phyloP scores from a whole-genome alignment of 192 early-diverging fungal species.

The Gaertneriomyces sp. region DNA sequence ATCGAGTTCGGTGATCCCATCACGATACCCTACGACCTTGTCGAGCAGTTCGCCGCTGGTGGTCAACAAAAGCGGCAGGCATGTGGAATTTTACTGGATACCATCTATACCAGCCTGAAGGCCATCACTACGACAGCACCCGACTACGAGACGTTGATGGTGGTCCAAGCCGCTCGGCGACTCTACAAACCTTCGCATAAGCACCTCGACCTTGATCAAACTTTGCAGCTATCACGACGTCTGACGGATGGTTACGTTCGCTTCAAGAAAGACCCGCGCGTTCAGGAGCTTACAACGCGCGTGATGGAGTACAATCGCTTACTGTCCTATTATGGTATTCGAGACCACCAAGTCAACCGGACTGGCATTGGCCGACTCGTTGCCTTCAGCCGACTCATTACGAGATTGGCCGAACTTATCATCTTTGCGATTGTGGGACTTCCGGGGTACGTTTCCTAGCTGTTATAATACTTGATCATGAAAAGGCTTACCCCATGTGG shows the following conservation, averaged over 20 bases:
- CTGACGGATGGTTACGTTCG: constrained; percentile 75
- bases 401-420: constrained; percentile 65
- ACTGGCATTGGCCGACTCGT: constrained; percentile 63
- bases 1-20: constrained; percentile 95
- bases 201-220: constrained; percentile 79
- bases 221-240: constrained; percentile 83
- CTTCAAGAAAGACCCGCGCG: constrained; percentile 77
- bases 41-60: constrained; percentile 79
- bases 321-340: constrained; percentile 87
- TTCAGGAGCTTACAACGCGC: constrained; percentile 71
- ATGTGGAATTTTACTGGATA: constrained; percentile 72
- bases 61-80: constrained; percentile 81
- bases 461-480: not conserved
- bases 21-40: constrained; percentile 68
- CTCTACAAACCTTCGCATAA: constrained; percentile 86
- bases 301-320: constrained; percentile 84
- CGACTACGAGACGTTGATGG: constrained; percentile 90
- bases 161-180: constrained; percentile 86
- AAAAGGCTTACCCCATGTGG: not conserved
- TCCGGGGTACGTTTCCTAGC: constrained; percentile 62
- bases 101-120: constrained; percentile 74
- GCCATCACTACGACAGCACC: constrained; percentile 89
- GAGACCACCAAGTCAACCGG: constrained; percentile 92
- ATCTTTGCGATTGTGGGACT: constrained; percentile 73
- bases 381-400: constrained; percentile 65